phyloP scores from a whole-genome alignment of 805 yeast species.

The Myxozyma neglecta region DNA sequence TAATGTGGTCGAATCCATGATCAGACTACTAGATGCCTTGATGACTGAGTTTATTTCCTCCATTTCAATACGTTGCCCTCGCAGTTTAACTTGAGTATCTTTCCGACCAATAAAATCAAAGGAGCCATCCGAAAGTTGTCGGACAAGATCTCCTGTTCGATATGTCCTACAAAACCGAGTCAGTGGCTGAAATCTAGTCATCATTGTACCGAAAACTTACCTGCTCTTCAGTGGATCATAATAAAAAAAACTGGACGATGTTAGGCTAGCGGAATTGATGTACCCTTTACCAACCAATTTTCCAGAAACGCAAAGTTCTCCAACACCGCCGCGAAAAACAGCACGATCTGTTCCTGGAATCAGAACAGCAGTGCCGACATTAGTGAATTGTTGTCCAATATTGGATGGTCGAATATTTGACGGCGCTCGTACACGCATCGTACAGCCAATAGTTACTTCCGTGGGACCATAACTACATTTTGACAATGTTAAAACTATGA shows the following conservation, averaged over 20 bases:
- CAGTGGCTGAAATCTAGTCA: not conserved
- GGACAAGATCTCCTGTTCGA: constrained; percentile 37
- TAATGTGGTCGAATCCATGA: constrained; percentile 21
- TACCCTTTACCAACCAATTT: constrained; percentile 38
- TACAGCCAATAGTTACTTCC: constrained; percentile 35
- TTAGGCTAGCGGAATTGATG: constrained; percentile 33
- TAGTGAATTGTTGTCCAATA: constrained; percentile 34
- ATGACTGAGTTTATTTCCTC: constrained; percentile 37
- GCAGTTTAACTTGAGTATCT: constrained; percentile 38
- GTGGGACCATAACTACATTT: constrained; percentile 34
- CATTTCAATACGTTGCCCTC: constrained; percentile 40
- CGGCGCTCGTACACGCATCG: constrained; percentile 33
- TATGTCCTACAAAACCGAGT: constrained; percentile 14
- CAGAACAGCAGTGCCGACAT: constrained; percentile 32
- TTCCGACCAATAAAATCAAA: constrained; percentile 37
- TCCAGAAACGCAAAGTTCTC: constrained; percentile 39
- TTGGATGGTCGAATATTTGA: constrained; percentile 30
- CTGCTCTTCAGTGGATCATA: constrained; percentile 7
- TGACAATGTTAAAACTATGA: not conserved
- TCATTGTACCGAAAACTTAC: constrained; percentile 1
- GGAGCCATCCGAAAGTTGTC: constrained; percentile 32
- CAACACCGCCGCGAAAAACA: constrained; percentile 35
- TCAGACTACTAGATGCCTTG: constrained; percentile 3
- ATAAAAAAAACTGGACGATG: constrained; percentile 26
- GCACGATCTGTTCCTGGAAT: constrained; percentile 19